phyloP scores from a whole-genome alignment of 2,329 filamentous ascomycete species.

The Aspergillus terreus region DNA sequence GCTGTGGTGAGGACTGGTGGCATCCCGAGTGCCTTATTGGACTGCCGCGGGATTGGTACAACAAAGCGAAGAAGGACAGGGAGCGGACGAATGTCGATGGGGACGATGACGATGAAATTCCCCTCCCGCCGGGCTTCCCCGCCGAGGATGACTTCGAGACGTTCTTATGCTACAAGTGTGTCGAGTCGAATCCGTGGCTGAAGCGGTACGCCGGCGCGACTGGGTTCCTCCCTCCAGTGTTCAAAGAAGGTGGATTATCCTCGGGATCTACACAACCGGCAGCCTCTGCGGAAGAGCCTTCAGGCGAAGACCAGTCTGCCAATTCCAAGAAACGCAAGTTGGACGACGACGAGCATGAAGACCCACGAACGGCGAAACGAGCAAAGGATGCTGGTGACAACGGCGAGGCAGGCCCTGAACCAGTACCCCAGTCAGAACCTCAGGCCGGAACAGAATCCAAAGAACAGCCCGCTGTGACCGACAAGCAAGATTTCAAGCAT shows the following conservation, averaged over 20 bases:
- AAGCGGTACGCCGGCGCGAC: conserved; percentile 76
- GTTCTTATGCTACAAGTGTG: conserved; percentile 91
- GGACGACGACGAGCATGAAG: conserved; percentile 44
- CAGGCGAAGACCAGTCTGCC: conserved; percentile 15
- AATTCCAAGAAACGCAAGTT: conserved; percentile 64
- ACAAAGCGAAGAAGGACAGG: conserved; percentile 18
- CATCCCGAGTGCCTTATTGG: conserved; percentile 90
- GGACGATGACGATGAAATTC: conserved; percentile 54
- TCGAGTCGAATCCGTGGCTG: conserved; percentile 85
- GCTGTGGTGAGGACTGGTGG: conserved; percentile 97
- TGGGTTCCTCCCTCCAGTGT: conserved; percentile 76
- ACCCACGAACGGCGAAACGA: conserved; percentile 37
- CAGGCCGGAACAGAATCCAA: background rate
- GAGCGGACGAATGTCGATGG: conserved; percentile 10
- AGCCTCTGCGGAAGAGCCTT: background rate
- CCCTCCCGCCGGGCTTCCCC: conserved; percentile 81
- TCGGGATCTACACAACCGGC: conserved; percentile 1
- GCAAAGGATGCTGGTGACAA: conserved; percentile 42
- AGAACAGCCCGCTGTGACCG: conserved; percentile 4
- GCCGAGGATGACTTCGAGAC: conserved; percentile 83
- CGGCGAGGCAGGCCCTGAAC: conserved; percentile 5
- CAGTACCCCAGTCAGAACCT: conserved; percentile 9
- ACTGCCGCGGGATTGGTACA: conserved; percentile 65
- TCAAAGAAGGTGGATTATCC: conserved; percentile 36
- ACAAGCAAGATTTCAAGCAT: conserved; percentile 51